Conservation (phyloP, 2,329 filamentous ascomycete genomes). For the Alternaria metachromatica region DNA sequence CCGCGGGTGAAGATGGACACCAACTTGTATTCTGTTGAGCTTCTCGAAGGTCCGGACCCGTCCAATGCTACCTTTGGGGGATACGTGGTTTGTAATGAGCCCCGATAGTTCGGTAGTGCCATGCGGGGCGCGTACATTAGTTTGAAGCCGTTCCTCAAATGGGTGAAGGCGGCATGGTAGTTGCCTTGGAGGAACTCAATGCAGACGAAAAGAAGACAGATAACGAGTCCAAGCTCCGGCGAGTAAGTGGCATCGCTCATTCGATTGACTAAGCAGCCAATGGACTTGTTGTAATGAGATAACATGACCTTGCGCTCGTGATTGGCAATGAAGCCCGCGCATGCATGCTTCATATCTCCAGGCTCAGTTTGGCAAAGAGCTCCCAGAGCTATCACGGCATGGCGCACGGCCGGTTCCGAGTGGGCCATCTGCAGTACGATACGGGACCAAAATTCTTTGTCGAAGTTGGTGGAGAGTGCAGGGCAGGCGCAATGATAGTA, state of each 20-base stretch:
- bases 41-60: neutral
- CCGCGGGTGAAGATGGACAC: constrained; percentile 30
- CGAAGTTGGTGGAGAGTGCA: constrained; percentile 45
- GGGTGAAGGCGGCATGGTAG: constrained; percentile 49
- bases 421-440: constrained; percentile 52
- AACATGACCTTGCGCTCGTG: constrained; percentile 37
- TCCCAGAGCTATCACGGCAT: constrained; percentile 53
- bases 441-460: constrained; percentile 51
- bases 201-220: constrained; percentile 54
- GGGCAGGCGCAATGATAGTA: constrained; percentile 51
- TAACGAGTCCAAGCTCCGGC: constrained; percentile 49
- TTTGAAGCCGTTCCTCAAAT: constrained; percentile 54
- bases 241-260: constrained; percentile 42
- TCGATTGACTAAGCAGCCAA: constrained; percentile 42
- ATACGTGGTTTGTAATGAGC: neutral
- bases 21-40: constrained; percentile 23
- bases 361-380: constrained; percentile 40
- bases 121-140: neutral
- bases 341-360: constrained; percentile 30
- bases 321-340: constrained; percentile 10
- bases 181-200: constrained; percentile 54
- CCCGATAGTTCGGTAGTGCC: neutral
- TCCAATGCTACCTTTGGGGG: neutral
- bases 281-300: constrained; percentile 53
- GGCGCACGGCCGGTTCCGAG: constrained; percentile 51